A percentile compares a stretch with the other conserved stretches of the same genome.
Evolutionary conservation across 2,329 filamentous ascomycete genomes (phyloP).

Genomic region (Zymoseptoria pseudotritici): DNA sequence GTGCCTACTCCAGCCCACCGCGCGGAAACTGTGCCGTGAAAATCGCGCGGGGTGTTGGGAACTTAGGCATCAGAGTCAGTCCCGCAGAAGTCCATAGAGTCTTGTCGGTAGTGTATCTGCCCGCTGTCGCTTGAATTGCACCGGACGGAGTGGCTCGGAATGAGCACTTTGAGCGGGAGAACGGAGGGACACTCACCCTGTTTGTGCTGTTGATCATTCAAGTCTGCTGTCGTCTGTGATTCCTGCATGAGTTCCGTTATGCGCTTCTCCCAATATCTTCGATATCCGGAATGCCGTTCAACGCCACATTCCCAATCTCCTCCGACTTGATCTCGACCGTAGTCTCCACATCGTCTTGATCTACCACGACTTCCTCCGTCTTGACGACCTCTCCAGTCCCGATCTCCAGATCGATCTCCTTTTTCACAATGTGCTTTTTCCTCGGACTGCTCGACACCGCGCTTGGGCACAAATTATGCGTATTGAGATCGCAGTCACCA

Average conservation of each 20-base stretch:
- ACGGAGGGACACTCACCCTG: no score
- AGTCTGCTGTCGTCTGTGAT: background rate
- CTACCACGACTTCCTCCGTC: constrained; percentile 21
- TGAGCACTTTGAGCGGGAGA: no score
- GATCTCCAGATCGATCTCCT: constrained; percentile 27
- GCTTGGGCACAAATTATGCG: constrained; percentile 63
- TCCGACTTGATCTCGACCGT: constrained; percentile 24
- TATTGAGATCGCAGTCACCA: constrained; percentile 75
- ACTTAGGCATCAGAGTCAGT: no score
- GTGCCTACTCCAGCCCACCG: no score
- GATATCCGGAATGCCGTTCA: constrained; percentile 14
- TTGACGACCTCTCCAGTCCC: constrained; percentile 24
- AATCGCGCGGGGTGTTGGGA: no score
- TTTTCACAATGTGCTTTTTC: constrained; percentile 42
- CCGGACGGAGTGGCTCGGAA: no score
- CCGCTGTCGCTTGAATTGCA: no score
- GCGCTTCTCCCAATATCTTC: constrained; percentile 15
- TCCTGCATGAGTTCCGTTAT: background rate
- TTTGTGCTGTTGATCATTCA: no score
- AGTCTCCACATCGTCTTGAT: constrained; percentile 23
- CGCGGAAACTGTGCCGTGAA: no score
- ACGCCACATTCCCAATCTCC: constrained; percentile 17
- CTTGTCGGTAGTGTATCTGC: no score
- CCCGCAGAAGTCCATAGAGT: no score
- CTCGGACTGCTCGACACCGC: constrained; percentile 37